Conservation (phyloP, 78 protist genomes). For the Emiliania huxleyi region DNA sequence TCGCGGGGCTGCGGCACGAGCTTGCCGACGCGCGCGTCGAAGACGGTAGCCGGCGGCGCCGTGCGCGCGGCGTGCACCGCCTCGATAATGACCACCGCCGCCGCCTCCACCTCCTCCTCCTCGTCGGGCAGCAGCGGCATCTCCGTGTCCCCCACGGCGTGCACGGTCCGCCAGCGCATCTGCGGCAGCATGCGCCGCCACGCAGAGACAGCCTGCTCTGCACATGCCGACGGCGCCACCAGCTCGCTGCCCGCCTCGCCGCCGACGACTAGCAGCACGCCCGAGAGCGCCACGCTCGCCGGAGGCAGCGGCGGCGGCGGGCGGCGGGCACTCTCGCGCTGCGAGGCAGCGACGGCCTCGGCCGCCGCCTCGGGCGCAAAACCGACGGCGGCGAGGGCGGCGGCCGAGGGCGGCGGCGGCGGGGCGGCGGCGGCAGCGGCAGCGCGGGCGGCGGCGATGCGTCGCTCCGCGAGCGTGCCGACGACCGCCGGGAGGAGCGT, state of each 20-base stretch:
- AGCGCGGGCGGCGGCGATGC: not conserved
- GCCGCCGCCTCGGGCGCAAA: not conserved
- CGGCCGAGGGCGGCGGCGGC: not conserved
- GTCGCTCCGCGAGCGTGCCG: not conserved
- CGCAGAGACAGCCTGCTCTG: not conserved
- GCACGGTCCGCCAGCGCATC: not conserved
- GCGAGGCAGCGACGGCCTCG: not conserved
- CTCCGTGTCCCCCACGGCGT: not conserved
- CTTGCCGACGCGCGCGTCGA: not conserved
- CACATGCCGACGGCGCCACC: not conserved
- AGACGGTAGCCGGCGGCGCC: not conserved
- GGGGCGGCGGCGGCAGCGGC: not conserved
- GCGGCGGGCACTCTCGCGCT: not conserved
- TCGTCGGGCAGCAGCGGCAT: not conserved
- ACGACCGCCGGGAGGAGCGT: not conserved
- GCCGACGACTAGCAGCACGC: not conserved
- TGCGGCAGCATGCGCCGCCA: not conserved
- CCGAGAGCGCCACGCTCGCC: not conserved
- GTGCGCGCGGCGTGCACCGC: not conserved
- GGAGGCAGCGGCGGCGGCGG: not conserved
- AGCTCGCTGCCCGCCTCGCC: not conserved
- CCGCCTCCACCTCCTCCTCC: not conserved
- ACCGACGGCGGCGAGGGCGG: not conserved
- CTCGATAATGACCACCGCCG: not conserved
- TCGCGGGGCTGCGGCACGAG: not conserved